Conservation (phyloP, 2,329 filamentous ascomycete genomes). For the Epichloe sp. region DNA sequence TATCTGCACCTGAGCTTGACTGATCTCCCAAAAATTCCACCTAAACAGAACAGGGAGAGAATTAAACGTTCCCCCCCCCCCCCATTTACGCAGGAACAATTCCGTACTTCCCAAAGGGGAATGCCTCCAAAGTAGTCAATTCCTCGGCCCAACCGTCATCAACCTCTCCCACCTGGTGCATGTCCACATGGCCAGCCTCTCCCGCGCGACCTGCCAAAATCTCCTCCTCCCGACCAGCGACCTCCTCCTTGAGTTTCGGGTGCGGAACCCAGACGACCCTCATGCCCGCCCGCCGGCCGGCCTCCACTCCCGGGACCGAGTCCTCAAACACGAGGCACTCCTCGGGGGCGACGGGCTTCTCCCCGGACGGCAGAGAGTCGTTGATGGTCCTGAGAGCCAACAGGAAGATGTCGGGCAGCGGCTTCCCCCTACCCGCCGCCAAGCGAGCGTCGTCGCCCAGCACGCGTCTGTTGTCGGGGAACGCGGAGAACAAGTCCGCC, state of each 20-base stretch:
- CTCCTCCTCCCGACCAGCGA: constrained; percentile 60
- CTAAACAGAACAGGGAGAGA: neutral
- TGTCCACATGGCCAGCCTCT: constrained; percentile 43
- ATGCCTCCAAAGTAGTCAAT: constrained; percentile 34
- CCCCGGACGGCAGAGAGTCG: constrained; percentile 50
- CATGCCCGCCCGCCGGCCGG: constrained; percentile 85
- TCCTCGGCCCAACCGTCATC: constrained; percentile 51
- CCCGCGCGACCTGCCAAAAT: constrained; percentile 75
- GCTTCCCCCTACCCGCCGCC: constrained; percentile 74
- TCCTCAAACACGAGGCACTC: constrained; percentile 97
- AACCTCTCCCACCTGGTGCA: constrained; percentile 42
- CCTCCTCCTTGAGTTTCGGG: constrained; percentile 62
- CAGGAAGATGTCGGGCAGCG: constrained; percentile 86
- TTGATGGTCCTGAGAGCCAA: constrained; percentile 80
- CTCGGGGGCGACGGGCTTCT: constrained; percentile 52
- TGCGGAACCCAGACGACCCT: constrained; percentile 89
- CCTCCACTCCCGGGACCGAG: constrained; percentile 82
- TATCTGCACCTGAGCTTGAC: too few relatives aligned
- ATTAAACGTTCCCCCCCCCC: too few relatives aligned
- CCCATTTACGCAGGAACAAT: constrained; percentile 28
- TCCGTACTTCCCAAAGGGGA: constrained; percentile 46
- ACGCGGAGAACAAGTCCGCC: constrained; percentile 46
- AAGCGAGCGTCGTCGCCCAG: constrained; percentile 79
- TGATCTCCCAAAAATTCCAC: too few relatives aligned
- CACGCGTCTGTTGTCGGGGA: constrained; percentile 58